Percentiles rank a stretch among this genome's conserved stretches.
Evolutionary conservation across 192 early-diverging fungal genomes (phyloP).

Genomic region (Linnemannia zychae): DNA sequence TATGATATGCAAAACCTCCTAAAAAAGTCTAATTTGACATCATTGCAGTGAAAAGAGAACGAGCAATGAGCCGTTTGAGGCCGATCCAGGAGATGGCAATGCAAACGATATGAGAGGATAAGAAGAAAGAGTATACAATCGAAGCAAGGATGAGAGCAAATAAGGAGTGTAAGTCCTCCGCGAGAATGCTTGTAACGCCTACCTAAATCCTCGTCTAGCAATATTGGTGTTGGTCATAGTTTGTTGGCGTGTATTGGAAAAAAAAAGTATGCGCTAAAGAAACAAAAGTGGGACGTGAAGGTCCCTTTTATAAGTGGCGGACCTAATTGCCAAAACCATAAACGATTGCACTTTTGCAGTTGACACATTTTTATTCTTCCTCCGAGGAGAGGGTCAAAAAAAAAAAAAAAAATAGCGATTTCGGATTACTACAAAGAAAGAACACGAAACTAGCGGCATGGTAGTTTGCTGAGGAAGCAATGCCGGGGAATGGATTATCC

Average conservation of each 20-base stretch:
- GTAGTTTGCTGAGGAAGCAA: no score
- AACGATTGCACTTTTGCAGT: neutral
- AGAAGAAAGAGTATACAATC: neutral
- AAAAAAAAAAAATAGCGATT: neutral
- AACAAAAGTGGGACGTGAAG: no score
- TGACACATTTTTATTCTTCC: neutral
- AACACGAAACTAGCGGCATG: no score
- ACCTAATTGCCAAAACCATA: neutral
- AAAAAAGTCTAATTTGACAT: constrained; percentile 12
- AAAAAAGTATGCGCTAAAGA: no score
- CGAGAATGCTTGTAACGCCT: neutral
- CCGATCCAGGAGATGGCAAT: neutral
- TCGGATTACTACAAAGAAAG: neutral
- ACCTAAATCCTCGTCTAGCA: no score
- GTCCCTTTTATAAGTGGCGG: no score
- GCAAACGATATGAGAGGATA: neutral
- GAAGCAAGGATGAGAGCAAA: neutral
- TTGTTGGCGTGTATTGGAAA: no score
- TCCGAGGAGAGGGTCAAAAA: neutral
- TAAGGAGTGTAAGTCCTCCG: neutral
- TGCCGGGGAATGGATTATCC: neutral
- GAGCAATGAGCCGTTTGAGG: neutral
- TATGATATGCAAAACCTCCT: neutral
- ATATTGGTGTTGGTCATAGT: no score
- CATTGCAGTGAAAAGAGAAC: neutral